Evolutionary conservation across 2,329 filamentous ascomycete species (phyloP).

Genomic region (Botrytis pseudocinerea): DNA sequence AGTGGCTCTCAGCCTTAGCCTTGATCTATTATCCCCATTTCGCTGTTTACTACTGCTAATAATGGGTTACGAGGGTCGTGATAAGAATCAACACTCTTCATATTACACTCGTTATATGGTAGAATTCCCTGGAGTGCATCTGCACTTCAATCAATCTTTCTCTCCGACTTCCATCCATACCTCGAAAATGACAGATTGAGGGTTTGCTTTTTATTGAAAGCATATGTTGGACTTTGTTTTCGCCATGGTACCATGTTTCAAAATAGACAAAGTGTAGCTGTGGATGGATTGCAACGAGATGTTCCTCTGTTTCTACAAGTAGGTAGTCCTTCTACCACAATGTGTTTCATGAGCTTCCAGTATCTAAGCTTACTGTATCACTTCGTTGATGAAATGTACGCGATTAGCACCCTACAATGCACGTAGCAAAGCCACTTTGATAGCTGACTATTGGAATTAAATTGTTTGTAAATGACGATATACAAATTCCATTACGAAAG

Average conservation of each 20-base stretch:
- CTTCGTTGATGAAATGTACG: neutral
- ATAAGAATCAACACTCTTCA: neutral
- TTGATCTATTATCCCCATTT: neutral
- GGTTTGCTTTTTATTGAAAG: neutral
- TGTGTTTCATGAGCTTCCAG: neutral
- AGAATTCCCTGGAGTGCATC: neutral
- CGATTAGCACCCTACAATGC: too few relatives aligned
- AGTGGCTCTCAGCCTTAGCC: neutral
- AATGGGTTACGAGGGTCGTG: neutral
- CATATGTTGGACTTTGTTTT: neutral
- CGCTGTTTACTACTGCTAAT: accelerated
- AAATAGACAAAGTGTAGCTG: neutral
- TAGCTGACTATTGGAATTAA: neutral
- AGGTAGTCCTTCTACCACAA: neutral
- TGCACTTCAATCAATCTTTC: neutral
- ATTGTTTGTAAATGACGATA: neutral
- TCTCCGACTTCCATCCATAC: neutral
- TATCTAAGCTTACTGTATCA: neutral
- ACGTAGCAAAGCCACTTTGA: neutral
- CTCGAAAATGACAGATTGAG: neutral
- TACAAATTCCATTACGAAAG: neutral
- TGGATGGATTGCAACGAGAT: neutral
- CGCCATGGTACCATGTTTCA: neutral
- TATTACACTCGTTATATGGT: neutral
- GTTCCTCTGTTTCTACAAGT: neutral